Percentiles rank a stretch among this genome's conserved stretches.
Evolutionary conservation across 1,284 basidiomycete genomes (phyloP).

Genomic region (Lentinus polychrous): DNA sequence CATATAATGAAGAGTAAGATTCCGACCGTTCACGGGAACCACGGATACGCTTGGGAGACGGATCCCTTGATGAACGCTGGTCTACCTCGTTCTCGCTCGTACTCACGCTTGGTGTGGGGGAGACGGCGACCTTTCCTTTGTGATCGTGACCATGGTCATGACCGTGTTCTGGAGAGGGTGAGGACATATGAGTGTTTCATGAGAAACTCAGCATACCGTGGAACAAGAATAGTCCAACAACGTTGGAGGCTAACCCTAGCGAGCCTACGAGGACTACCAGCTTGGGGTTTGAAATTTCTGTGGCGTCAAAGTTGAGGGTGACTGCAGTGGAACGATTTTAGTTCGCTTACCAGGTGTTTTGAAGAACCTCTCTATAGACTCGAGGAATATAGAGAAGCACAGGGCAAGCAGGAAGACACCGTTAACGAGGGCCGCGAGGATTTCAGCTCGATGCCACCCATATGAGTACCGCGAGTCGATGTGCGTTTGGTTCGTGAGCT

Average conservation of each 20-base stretch:
- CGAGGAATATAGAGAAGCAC: constrained; percentile 93
- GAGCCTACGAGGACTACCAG: constrained; percentile 89
- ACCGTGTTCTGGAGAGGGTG: constrained; percentile 51
- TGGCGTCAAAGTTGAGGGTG: neutral
- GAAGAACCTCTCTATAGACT: constrained; percentile 90
- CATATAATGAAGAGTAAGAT: constrained; percentile 59
- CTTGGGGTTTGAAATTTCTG: constrained; percentile 85
- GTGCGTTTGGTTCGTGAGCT: constrained; percentile 54
- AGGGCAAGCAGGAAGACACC: constrained; percentile 95
- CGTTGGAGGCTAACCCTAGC: constrained; percentile 86
- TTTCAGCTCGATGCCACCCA: constrained; percentile 99
- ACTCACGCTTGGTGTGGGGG: constrained; percentile 23
- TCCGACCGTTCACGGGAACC: constrained; percentile 34
- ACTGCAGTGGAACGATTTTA: neutral
- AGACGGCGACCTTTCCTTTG: neutral
- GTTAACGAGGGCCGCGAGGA: constrained; percentile 91
- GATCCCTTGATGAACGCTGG: constrained; percentile 13
- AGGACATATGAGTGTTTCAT: neutral
- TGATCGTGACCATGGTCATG: constrained; percentile 40
- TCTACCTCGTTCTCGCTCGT: constrained; percentile 13
- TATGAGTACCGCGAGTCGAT: constrained; percentile 74
- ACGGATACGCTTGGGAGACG: constrained; percentile 9
- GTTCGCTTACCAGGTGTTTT: constrained; percentile 61
- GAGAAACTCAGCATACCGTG: constrained; percentile 56
- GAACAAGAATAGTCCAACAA: constrained; percentile 92